phyloP scores from a whole-genome alignment of 306 rosid species.

The Quercus cerris region DNA sequence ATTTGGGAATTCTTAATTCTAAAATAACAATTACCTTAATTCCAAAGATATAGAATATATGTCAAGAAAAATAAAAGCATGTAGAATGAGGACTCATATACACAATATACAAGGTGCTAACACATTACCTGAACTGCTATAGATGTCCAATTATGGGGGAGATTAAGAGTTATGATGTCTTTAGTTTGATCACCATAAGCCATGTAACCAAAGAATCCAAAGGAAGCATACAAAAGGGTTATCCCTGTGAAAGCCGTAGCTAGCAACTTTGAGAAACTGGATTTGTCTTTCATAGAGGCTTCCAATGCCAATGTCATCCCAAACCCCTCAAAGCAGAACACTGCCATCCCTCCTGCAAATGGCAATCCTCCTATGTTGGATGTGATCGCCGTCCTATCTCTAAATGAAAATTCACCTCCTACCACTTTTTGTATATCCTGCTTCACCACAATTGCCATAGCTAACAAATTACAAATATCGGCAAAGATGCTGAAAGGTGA shows the following conservation, averaged over 20 bases:
- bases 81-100: neutral
- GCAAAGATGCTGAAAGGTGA: constrained; percentile 92
- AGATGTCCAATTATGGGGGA: constrained; percentile 75
- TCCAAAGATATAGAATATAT: neutral
- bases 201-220: constrained; percentile 84
- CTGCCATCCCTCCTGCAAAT: constrained; percentile 83
- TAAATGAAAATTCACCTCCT: constrained; percentile 46
- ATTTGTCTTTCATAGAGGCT: constrained; percentile 44
- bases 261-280: constrained; percentile 57
- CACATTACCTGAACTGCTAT: constrained; percentile 66
- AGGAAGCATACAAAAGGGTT: constrained; percentile 54
- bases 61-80: constrained; percentile 4
- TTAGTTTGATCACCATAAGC: constrained; percentile 85
- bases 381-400: constrained; percentile 59
- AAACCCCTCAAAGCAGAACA: constrained; percentile 87
- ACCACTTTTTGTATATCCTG: constrained; percentile 55
- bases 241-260: constrained; percentile 79
- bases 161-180: constrained; percentile 83
- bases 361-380: constrained; percentile 80
- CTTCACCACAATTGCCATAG: constrained; percentile 77
- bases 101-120: neutral
- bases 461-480: constrained; percentile 67
- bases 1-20: neutral
- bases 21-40: no score
- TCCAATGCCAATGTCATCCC: constrained; percentile 90